Evolutionary conservation across 441 rosid species (phyloP).

Genomic region (Brassica balearica): DNA sequence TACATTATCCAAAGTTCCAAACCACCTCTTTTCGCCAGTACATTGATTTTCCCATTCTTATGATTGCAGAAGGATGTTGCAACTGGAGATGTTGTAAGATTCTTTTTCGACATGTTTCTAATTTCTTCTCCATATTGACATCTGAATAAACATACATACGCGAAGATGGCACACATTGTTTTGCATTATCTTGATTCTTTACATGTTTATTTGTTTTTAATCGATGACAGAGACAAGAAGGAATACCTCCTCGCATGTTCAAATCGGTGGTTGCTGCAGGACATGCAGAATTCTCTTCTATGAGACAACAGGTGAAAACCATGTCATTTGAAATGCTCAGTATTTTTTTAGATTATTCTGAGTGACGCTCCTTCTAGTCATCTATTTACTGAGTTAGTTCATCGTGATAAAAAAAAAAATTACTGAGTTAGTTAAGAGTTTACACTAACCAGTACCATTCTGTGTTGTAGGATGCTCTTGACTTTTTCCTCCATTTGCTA

Average conservation of each 20-base stretch:
- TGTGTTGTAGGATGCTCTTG: slow-evolving; percentile 87
- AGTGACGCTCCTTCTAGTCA: slow-evolving; percentile 10
- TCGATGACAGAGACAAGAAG: slow-evolving; percentile 81
- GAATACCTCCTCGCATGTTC: slow-evolving; percentile 96
- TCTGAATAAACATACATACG: neutral
- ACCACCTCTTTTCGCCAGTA: slow-evolving; percentile 22
- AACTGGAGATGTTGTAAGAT: slow-evolving; percentile 60
- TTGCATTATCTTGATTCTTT: slow-evolving; percentile 21
- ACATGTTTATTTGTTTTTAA: slow-evolving; percentile 20
- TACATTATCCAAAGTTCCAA: slow-evolving; percentile 8
- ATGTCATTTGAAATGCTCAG: slow-evolving; percentile 8
- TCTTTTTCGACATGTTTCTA: slow-evolving; percentile 36
- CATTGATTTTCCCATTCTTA: slow-evolving; percentile 23
- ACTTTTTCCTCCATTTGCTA: slow-evolving; percentile 90
- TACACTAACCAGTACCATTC: slow-evolving; percentile 30
- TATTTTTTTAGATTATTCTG: slow-evolving; percentile 12
- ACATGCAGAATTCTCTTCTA: slow-evolving; percentile 91
- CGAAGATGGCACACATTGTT: slow-evolving; percentile 10
- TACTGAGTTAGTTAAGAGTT: neutral
- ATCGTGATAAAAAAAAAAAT: neutral
- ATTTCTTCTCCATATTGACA: neutral
- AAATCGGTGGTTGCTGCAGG: slow-evolving; percentile 92
- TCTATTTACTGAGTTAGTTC: neutral
- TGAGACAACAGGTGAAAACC: slow-evolving; percentile 91
- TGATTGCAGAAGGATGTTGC: slow-evolving; percentile 43